Evolutionary conservation across 345 rosid species (phyloP).

Genomic region (Passiflora organensis): DNA sequence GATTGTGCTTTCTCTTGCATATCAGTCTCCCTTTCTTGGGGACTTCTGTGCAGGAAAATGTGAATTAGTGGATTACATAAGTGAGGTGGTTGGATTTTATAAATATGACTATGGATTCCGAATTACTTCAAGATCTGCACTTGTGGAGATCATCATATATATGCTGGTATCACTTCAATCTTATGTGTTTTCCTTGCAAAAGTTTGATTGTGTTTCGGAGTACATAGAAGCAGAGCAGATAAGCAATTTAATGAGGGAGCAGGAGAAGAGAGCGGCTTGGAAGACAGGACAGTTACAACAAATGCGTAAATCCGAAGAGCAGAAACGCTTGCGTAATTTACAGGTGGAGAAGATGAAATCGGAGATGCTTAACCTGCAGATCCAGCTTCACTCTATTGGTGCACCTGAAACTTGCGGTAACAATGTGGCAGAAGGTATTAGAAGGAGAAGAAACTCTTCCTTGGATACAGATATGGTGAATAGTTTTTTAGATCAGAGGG

Average conservation of each 20-base stretch:
- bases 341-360: constrained; percentile 50
- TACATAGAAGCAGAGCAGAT: constrained; percentile 46
- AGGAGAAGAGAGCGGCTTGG: constrained; percentile 44
- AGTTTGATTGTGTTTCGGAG: constrained; percentile 34
- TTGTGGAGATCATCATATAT: constrained; percentile 44
- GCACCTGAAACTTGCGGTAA: constrained; percentile 12
- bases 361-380: constrained; percentile 43
- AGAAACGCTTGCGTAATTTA: constrained; percentile 36
- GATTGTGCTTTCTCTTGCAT: constrained; percentile 42
- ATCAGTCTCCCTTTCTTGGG: constrained; percentile 41
- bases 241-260: constrained; percentile 31
- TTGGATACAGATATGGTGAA: constrained; percentile 1
- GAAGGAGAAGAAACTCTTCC: constrained; percentile 19
- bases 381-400: constrained; percentile 27
- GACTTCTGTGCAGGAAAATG: constrained; percentile 26
- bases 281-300: constrained; percentile 38
- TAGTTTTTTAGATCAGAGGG: constrained; percentile 1
- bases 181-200: constrained; percentile 36
- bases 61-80: constrained; percentile 19
- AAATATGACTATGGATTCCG: constrained; percentile 47
- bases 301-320: constrained; percentile 37
- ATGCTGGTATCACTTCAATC: constrained; percentile 43
- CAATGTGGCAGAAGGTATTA: constrained; percentile 13
- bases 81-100: constrained; percentile 37
- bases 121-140: constrained; percentile 45